A percentile compares a stretch with the other conserved stretches of the same genome.
Evolutionary conservation across 2,329 filamentous ascomycete genomes (phyloP).

Genomic region (Ophiostoma perfectum): DNA sequence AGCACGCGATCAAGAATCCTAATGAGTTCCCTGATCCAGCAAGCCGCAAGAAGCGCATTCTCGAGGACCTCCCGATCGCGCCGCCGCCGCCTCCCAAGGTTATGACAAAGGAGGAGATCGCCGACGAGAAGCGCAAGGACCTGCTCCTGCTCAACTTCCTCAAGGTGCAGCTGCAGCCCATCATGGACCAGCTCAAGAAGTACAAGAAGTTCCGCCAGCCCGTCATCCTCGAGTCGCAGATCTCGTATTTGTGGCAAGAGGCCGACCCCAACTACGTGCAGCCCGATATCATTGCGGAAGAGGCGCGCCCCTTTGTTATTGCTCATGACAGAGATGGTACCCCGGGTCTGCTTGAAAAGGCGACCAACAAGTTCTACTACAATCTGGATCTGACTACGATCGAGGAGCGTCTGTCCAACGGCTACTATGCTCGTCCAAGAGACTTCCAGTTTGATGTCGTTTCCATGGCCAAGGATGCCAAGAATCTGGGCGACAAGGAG

Average conservation of each 20-base stretch:
- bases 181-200: slow-evolving; percentile 96
- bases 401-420: slow-evolving; percentile 93
- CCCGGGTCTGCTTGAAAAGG: slow-evolving; percentile 67
- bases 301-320: slow-evolving; percentile 70
- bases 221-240: slow-evolving; percentile 66
- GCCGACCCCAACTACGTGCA: slow-evolving; percentile 66
- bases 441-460: slow-evolving; percentile 89
- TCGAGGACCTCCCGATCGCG: slow-evolving; percentile 71
- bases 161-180: slow-evolving; percentile 83
- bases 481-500: slow-evolving; percentile 74
- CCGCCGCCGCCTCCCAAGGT: slow-evolving; percentile 63
- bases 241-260: slow-evolving; percentile 80
- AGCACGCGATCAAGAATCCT: slow-evolving; percentile 76
- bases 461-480: slow-evolving; percentile 77
- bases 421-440: slow-evolving; percentile 84
- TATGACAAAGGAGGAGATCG: slow-evolving; percentile 71
- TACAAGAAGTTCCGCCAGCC: slow-evolving; percentile 84
- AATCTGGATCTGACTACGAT: slow-evolving; percentile 91
- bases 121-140: slow-evolving; percentile 74
- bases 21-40: slow-evolving; percentile 80
- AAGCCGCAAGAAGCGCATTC: slow-evolving; percentile 77
- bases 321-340: slow-evolving; percentile 73
- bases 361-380: slow-evolving; percentile 82
- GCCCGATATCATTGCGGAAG: slow-evolving; percentile 51
- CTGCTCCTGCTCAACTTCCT: slow-evolving; percentile 77